A percentile compares a stretch with the other conserved stretches of the same genome.
Conservation (phyloP, 2,329 filamentous ascomycete genomes). For the Didymella segeticola region DNA sequence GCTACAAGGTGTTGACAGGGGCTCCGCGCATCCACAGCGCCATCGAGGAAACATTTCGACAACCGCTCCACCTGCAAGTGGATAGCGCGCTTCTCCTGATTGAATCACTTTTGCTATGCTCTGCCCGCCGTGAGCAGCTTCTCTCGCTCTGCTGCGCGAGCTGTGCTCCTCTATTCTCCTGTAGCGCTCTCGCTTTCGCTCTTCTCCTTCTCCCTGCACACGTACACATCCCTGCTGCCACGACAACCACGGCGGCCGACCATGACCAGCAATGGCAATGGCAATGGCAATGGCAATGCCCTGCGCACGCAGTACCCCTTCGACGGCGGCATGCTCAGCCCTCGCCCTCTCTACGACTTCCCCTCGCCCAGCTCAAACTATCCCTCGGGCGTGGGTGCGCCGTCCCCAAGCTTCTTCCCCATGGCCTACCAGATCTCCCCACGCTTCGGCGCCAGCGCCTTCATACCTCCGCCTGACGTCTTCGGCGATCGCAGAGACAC, state of each 20-base stretch:
- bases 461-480: slow-evolving; percentile 49
- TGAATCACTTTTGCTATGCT: slow-evolving; percentile 28
- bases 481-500: slow-evolving; percentile 43
- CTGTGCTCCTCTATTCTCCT: slow-evolving; percentile 32
- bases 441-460: slow-evolving; percentile 45
- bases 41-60: slow-evolving; percentile 12
- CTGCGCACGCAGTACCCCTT: slow-evolving; percentile 47
- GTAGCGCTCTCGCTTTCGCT: too few relatives aligned
- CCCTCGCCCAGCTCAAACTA: slow-evolving; percentile 50
- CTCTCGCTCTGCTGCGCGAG: slow-evolving; percentile 33
- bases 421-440: slow-evolving; percentile 48
- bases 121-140: slow-evolving; percentile 38
- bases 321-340: slow-evolving; percentile 39
- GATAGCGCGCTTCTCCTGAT: slow-evolving; percentile 21
- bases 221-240: slow-evolving; percentile 22
- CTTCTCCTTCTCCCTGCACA: slow-evolving; percentile 29
- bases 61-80: slow-evolving; percentile 5
- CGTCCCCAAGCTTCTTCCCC: slow-evolving; percentile 45
- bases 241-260: slow-evolving; percentile 14
- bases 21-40: slow-evolving; percentile 1
- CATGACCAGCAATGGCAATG: slow-evolving; percentile 46
- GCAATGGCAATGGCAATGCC: too few relatives aligned
- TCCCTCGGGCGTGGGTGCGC: slow-evolving; percentile 40
- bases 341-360: slow-evolving; percentile 44
- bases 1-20: slow-evolving; percentile 21